Conservation (phyloP, 2,329 filamentous ascomycete species). For the Ceratocystis alfenasii region DNA sequence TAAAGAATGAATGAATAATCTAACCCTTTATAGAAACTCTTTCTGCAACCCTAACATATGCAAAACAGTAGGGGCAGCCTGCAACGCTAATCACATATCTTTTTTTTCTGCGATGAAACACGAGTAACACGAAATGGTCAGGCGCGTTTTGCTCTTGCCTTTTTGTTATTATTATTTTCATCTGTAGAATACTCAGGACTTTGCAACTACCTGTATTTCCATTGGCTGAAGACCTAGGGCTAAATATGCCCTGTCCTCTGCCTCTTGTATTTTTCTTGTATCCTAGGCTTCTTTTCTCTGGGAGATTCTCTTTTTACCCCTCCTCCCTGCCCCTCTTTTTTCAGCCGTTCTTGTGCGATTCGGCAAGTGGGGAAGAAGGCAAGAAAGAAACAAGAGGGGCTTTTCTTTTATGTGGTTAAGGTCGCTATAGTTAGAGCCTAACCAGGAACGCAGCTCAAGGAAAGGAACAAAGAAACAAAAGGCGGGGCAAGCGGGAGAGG, state of each 20-base stretch:
- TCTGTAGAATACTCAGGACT: not conserved
- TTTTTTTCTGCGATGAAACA: not conserved
- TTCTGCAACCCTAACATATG: not conserved
- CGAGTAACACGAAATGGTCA: not conserved
- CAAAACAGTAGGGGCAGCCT: not conserved
- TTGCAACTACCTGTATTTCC: no score
- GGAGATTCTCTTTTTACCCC: constrained; percentile 11
- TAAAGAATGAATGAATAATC: no score
- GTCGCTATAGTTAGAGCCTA: not conserved
- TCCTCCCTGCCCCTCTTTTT: not conserved
- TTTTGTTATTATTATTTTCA: not conserved
- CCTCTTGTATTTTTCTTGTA: not conserved
- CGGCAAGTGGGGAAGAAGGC: constrained; percentile 18
- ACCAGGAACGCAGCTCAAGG: not conserved
- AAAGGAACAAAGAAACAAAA: not conserved
- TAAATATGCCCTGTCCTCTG: not conserved
- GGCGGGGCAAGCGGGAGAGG: not conserved
- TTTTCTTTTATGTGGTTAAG: no score
- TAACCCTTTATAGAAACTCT: not conserved
- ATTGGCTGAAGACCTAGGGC: no score
- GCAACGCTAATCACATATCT: not conserved
- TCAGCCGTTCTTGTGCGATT: not conserved
- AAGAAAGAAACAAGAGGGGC: not conserved
- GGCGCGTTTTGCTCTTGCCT: not conserved
- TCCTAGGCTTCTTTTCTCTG: not conserved